Evolutionary conservation across 83 land plant species (phyloP).

Genomic region (Picea engelmannii): DNA sequence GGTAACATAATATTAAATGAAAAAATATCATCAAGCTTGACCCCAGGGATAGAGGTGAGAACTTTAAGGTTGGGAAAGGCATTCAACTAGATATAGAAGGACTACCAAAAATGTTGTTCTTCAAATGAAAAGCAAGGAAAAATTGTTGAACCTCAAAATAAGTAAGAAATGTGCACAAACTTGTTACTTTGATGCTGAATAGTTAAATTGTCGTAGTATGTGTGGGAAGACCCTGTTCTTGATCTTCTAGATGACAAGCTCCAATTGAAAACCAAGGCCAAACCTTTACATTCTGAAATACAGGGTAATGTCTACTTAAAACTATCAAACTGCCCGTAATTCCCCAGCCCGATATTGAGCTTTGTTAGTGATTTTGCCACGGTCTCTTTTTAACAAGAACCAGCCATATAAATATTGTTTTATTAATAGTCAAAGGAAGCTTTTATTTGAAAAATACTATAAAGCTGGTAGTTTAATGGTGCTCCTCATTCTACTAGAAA

Average conservation of each 20-base stretch:
- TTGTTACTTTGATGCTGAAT: not conserved
- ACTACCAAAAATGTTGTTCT: not conserved
- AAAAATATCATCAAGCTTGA: not conserved
- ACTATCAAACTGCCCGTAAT: not conserved
- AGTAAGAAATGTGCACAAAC: not conserved
- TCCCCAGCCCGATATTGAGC: too few species aligned
- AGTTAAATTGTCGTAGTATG: not conserved
- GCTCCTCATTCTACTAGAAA: not conserved
- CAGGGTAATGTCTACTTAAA: not conserved
- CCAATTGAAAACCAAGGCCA: slow-evolving; percentile 1
- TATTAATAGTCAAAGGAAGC: too few species aligned
- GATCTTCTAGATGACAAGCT: not conserved
- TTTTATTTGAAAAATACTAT: too few species aligned
- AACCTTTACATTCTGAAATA: not conserved
- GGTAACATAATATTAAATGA: not conserved
- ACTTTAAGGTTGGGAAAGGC: not conserved
- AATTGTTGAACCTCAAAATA: slow-evolving; percentile 5
- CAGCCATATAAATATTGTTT: too few species aligned
- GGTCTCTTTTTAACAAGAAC: too few species aligned
- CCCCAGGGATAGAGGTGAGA: not conserved
- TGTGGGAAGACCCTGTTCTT: not conserved
- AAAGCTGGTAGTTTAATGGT: not conserved
- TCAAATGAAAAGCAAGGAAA: not conserved
- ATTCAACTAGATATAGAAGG: not conserved
- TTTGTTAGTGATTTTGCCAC: too few species aligned